Evolutionary conservation across 805 yeast genomes (phyloP), one percentile per base, ranked within the genome.

Genomic region (Candida palmyrensis): DNA sequence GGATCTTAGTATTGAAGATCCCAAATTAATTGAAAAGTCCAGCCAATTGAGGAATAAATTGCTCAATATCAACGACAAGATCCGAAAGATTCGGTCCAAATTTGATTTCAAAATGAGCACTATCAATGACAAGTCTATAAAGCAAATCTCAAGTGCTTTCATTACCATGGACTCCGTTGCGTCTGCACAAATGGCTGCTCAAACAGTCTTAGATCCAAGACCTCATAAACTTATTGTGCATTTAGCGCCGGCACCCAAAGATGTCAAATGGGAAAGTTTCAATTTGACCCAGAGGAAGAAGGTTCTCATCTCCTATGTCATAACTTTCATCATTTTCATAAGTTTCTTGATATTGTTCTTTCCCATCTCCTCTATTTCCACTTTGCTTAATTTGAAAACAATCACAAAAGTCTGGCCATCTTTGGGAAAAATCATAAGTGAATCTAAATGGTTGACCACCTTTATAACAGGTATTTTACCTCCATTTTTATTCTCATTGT

Each of bases 401-500:
- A 73, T 77, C 33, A 64, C 66, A 31, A 74, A 72, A 43, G 53
- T 75, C 37, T 76, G 79, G 78, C 81, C 81, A 3, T 72, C 66
- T 6, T 60, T 76, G 25, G 82, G 81, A 1, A 63, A 69, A n/a
- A 54, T 68, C 30, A 66, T 77, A 30, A 47, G 71, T 25, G 58
- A 66, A 30, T 75, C 77, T 19, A 68, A 71, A 29, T 65, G 72
- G 66, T 47, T 71, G 18, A 66, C 77, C 17, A 71, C 79, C 0
- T 55, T 75, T 31, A 79, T 77, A 15, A 75, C 81, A 4, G 82
- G 82, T 58, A 64, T 77, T 35, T 57, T 77, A 47, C 82, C 82
- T 10, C 79, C 82, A 9, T 66, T 75, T 36, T 67, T 77, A 35
- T 77, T 75, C 54, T 67, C 80, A 3, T 43, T 74, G 35, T 62